Base-by-base conservation (phyloP, 306 rosid genomes). In the Oemleria cerasiformis region DNA sequence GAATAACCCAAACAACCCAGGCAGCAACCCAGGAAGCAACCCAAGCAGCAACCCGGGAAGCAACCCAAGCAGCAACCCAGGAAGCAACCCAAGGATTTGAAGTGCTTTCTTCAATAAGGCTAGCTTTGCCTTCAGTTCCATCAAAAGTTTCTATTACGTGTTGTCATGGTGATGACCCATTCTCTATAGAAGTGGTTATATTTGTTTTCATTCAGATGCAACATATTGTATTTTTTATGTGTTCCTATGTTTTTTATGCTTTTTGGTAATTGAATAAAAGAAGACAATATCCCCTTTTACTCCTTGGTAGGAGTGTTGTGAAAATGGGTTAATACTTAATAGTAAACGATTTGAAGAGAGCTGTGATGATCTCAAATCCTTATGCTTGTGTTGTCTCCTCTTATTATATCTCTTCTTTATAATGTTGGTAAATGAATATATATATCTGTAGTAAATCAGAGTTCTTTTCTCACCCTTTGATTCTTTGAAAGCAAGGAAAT, bases 1-100 rank as follows among this genome's bases (percentile, higher is more conserved):
- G 85, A 76, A 73, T 67, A 55, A 60, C 17, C 67, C 73, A 41
- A 70, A 43, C 51, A 43, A 16, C 78, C 39, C 73, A 6, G n/a
- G 10, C 49, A 59, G 25, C 68, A 53, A 63, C 6, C 36, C 63
- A 6, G 20, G 13, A 40, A 23, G 14, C 42, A 63, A 8, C 59
- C 62, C 68, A 6, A 56, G 45, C n/a, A 30, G 36, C 75, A 43
- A 58, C 54, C 50, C 50, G 2, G 30, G 30, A 9, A 45, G 12
- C 49, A 70, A 74, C 40, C 64, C 75, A 8, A 36, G 51, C 2
- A 63, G 39, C 54, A 70, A 16, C 77, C n/a, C 54, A 8, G 16
- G 48, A 47, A 60, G 15, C 49, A 70, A 74, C 36, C 63, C 76
- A 10, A 54, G 58, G 75, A 76, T 61, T 76, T 69, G 65, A 75